Base-by-base conservation (phyloP, 2,329 filamentous ascomycete species). In the Didymella pomorum region DNA sequence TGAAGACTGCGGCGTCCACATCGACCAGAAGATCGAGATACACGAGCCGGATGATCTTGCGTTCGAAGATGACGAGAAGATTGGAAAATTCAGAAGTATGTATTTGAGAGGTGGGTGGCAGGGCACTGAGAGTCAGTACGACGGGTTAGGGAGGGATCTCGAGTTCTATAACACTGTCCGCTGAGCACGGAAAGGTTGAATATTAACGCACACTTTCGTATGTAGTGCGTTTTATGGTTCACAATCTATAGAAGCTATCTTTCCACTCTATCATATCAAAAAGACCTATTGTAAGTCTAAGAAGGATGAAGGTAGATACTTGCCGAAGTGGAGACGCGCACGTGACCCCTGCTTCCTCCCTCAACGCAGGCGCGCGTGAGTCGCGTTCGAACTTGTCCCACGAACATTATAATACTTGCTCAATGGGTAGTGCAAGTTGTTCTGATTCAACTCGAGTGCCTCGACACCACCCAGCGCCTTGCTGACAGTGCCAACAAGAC, bases 11-110 rank as follows among this genome's bases (percentile, higher is more conserved):
- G 67, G 67, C 1, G 53, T 69, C 11, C 46, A 61, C 21, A 61
- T 71, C 2, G 66, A 74, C 33, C 58, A 63, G 49, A 73, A 68
- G 58, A 61, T 71, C 25, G 72, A 74, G 47, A 70, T 72, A 26
- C 68, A 73, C 33, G 72, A 69, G 8, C 46, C 57, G 1, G 63
- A 58, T 1, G 71, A 73, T 12, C 29, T 73, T 35, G 52, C 46
- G 1, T 70, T 72, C 55, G 59, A 59, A 4, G 50, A 53, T n/a
- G 59, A 66, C 46, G 58, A 43, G 33, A 50, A 61, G 9, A 50
- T 63, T 5, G 70, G 68, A 2, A 68, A 47, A 51, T 72, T 63
- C 28, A 56, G 69, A 9, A 66, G 62, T 21, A 44, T 71, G 56
- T 71, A 68, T 56, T 37, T 66, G 41, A 61, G 69, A 43, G 60